Evolutionary conservation across 176 grass and related monocot species (phyloP).

Genomic region (Tillandsia fasciculata): DNA sequence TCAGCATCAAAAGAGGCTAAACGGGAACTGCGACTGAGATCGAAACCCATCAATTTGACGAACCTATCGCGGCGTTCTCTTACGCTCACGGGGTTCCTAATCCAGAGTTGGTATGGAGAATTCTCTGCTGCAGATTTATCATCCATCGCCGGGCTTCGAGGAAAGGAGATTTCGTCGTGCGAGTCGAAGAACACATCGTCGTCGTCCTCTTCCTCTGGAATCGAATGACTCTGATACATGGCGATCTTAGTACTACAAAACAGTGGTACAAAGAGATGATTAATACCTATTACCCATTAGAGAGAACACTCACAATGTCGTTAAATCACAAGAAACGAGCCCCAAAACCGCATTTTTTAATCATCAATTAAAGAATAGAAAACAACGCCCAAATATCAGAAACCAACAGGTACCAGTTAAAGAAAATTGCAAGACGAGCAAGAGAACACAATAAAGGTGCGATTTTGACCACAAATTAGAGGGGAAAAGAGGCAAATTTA

Average conservation of each 20-base stretch:
- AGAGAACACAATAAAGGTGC: not conserved
- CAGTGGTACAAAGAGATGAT: not conserved
- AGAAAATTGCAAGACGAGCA: not conserved
- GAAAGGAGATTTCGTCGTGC: slow-evolving; percentile 19
- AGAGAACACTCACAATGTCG: not conserved
- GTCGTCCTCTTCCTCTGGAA: slow-evolving; percentile 17
- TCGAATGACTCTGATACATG: slow-evolving; percentile 11
- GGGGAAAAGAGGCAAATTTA: not conserved
- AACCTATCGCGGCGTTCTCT: slow-evolving; percentile 32
- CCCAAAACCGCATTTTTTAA: not conserved
- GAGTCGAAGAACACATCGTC: slow-evolving; percentile 33
- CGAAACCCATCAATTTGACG: slow-evolving; percentile 25
- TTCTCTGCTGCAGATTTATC: slow-evolving; percentile 7
- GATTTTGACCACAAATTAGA: not conserved
- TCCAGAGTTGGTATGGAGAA: slow-evolving; percentile 13
- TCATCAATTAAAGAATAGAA: not conserved
- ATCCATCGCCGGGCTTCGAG: slow-evolving; percentile 1
- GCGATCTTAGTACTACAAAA: not conserved
- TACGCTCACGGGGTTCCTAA: slow-evolving; percentile 8
- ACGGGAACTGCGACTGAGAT: slow-evolving; percentile 4
- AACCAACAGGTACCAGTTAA: not conserved
- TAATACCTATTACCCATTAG: not conserved
- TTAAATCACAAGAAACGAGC: not conserved
- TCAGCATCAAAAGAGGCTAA: not conserved
- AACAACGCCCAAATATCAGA: not conserved